These are phyloP conservation scores for Fragilariopsis cylindrus DNA, from an alignment of 108 stramenopile genomes.

Conservation along the genomic window DNA sequence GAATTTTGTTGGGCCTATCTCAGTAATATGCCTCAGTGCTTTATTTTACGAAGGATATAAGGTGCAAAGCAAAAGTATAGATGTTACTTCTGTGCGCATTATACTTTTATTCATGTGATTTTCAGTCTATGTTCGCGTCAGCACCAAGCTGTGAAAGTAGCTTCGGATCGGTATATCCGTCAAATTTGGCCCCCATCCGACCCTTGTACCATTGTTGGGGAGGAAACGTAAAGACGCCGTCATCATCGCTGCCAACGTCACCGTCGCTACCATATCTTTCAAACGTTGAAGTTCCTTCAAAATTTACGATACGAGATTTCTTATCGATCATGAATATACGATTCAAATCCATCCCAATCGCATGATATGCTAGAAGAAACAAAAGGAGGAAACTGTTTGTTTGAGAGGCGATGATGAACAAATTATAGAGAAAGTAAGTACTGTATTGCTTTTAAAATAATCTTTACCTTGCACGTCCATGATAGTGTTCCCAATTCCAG, in stretches of 20 bases:
- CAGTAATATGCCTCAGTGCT: too few species aligned
- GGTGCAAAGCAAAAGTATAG: too few species aligned
- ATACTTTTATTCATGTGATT: too few species aligned
- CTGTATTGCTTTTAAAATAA: not conserved
- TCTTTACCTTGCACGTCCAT: conserved; percentile 47
- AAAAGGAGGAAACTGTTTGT: not conserved
- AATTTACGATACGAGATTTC: conserved; percentile 50
- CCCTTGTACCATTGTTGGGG: conserved; percentile 23
- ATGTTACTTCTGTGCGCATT: too few species aligned
- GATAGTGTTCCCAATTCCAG: conserved; percentile 80
- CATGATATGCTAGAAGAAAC: conserved; percentile 59
- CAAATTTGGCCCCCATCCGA: conserved; percentile 19
- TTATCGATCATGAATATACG: conserved; percentile 80
- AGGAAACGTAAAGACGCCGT: conserved; percentile 10
- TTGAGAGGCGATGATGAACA: not conserved
- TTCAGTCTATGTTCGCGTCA: not conserved
- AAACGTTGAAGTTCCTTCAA: conserved; percentile 27
- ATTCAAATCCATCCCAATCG: conserved; percentile 61
- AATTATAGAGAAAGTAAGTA: not conserved
- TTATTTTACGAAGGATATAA: too few species aligned
- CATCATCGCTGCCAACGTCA: not conserved
- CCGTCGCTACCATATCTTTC: conserved; percentile 7
- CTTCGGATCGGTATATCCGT: conserved; percentile 25
- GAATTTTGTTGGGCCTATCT: too few species aligned
- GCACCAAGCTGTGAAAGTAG: not conserved